A percentile compares a stretch with the other conserved stretches of the same genome.
These are phyloP conservation scores for Epichloe aotearoae DNA, from an alignment of 2,329 filamentous ascomycete genomes.

Conservation along the genomic window DNA sequence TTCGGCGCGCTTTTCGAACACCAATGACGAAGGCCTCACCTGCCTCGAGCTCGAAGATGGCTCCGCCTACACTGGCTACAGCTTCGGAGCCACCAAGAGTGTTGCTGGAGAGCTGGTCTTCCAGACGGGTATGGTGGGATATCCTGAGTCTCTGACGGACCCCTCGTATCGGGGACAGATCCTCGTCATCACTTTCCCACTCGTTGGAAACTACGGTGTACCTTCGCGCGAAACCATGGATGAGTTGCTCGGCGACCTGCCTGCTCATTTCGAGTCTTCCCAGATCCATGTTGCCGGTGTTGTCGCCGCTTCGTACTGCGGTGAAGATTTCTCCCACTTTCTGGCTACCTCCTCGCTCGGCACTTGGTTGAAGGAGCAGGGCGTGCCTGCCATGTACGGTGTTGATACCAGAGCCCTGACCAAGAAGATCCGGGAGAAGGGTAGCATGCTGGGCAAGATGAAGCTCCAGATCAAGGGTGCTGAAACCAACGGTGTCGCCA, in stretches of 20 bases:
- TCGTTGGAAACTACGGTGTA: conserved; percentile 91
- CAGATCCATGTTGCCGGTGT: conserved; percentile 91
- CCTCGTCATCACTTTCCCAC: conserved; percentile 87
- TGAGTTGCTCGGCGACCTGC: conserved; percentile 70
- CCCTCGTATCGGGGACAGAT: conserved; percentile 88
- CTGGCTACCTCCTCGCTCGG: conserved; percentile 83
- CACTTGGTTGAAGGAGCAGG: conserved; percentile 92
- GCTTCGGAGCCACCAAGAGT: conserved; percentile 91
- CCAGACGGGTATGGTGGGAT: conserved; percentile 98
- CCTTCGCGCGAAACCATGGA: conserved; percentile 77
- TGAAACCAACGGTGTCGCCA: conserved; percentile 29
- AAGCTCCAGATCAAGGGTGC: conserved; percentile 46
- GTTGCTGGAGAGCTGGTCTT: conserved; percentile 96
- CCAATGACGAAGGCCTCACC: conserved; percentile 49
- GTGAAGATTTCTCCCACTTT: conserved; percentile 92
- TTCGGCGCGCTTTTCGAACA: conserved; percentile 42
- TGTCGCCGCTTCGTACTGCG: conserved; percentile 80
- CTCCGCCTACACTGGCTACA: conserved; percentile 81
- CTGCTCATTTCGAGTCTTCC: conserved; percentile 83
- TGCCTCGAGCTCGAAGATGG: conserved; percentile 90
- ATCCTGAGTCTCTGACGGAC: conserved; percentile 85
- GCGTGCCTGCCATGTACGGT: conserved; percentile 84
- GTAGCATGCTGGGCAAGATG: conserved; percentile 91
- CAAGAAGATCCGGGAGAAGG: conserved; percentile 84
- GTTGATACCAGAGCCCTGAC: conserved; percentile 90